These are phyloP conservation scores for Penicillium canariense DNA, from an alignment of 495 filamentous ascomycete genomes.

Conservation along the genomic window DNA sequence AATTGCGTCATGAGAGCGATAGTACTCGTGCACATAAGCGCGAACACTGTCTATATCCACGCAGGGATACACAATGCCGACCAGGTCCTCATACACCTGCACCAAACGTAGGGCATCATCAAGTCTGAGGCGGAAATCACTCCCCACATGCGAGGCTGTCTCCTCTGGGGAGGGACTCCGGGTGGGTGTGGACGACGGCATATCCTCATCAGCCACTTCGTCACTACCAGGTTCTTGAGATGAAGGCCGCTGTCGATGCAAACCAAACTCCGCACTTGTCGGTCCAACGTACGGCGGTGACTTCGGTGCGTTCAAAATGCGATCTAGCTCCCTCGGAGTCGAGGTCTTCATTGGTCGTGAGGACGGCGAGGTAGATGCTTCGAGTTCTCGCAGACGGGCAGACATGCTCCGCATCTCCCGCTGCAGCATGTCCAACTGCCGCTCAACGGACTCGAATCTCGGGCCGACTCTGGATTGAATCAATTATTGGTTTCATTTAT, in stretches of 20 bases:
- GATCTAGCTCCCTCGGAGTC: constrained; percentile 18
- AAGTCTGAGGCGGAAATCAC: constrained; percentile 30
- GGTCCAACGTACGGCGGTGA: constrained; percentile 41
- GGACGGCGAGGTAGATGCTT: constrained; percentile 16
- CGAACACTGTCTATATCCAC: constrained; percentile 65
- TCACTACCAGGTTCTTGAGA: background rate
- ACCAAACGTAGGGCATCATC: constrained; percentile 69
- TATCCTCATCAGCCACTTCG: constrained; percentile 18
- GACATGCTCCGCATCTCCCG: constrained; percentile 7
- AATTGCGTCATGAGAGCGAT: constrained; percentile 37
- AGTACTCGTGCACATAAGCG: constrained; percentile 44
- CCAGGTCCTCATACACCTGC: constrained; percentile 71
- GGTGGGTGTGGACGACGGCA: constrained; percentile 24
- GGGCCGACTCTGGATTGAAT: background rate
- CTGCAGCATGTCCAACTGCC: constrained; percentile 30
- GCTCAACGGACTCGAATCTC: constrained; percentile 29
- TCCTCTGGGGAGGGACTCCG: constrained; percentile 16
- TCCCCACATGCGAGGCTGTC: constrained; percentile 7
- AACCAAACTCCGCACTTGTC: constrained; percentile 44
- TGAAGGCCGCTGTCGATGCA: constrained; percentile 13
- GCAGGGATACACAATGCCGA: constrained; percentile 81
- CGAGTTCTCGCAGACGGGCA: constrained; percentile 32
- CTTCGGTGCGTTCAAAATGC: constrained; percentile 37
- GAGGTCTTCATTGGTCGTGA: background rate
- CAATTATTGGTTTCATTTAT: background rate